A percentile compares a stretch with the other conserved stretches of the same genome.
Conservation (phyloP, 2,329 filamentous ascomycete species). For the Ophiostoma sp. region DNA sequence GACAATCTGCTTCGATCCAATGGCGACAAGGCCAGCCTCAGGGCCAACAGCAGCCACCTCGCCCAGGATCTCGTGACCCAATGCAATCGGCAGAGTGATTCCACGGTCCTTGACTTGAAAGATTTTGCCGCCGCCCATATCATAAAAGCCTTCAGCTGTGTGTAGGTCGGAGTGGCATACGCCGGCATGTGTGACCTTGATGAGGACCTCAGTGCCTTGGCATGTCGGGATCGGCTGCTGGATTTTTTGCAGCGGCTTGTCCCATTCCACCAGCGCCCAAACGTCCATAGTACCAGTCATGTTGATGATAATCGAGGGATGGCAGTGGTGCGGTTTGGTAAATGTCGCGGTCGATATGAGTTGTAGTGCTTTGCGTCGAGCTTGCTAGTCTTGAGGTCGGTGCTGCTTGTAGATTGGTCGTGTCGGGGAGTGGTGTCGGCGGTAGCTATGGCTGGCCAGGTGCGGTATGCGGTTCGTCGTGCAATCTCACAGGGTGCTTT, state of each 20-base stretch:
- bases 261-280: constrained; percentile 24
- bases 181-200: constrained; percentile 23
- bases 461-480: neutral
- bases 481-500: neutral
- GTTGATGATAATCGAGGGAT: too few relatives aligned
- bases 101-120: constrained; percentile 25
- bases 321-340: too few relatives aligned
- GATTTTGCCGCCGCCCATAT: constrained; percentile 21
- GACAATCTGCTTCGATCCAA: constrained; percentile 24
- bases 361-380: too few relatives aligned
- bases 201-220: constrained; percentile 12
- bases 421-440: neutral
- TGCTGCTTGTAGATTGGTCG: neutral
- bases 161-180: constrained; percentile 27
- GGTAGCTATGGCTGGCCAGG: neutral
- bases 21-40: neutral
- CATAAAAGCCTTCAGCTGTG: constrained; percentile 24
- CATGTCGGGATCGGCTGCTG: constrained; percentile 13
- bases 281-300: constrained; percentile 23
- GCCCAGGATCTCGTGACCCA: constrained; percentile 25
- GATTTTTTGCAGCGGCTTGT: constrained; percentile 21
- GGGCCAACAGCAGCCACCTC: constrained; percentile 20
- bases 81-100: constrained; percentile 21
- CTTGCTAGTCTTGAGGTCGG: too few relatives aligned
- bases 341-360: too few relatives aligned